Evolutionary conservation across 129 eudicot species (phyloP).

Genomic region (Helianthus tuberosus): DNA sequence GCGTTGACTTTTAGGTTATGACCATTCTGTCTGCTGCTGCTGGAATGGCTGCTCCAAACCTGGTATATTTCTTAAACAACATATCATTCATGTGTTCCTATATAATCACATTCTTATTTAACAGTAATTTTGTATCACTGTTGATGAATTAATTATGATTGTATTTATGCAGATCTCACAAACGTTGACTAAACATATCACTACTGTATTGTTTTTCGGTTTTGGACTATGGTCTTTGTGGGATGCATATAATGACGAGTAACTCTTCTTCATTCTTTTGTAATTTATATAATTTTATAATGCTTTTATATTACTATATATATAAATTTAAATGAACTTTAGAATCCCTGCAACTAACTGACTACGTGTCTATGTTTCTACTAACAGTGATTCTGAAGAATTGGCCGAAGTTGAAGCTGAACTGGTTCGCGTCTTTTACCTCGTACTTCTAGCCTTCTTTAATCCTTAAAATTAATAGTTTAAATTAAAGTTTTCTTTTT

Average conservation of each 20-base stretch:
- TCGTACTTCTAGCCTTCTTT: neutral
- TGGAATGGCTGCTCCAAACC: constrained; percentile 98
- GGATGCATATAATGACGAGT: constrained; percentile 85
- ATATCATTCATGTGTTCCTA: neutral
- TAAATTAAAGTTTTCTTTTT: constrained; percentile 1
- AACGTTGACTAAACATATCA: constrained; percentile 72
- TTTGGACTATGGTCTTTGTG: constrained; percentile 96
- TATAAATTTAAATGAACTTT: neutral
- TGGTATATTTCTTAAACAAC: constrained; percentile 46
- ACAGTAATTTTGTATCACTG: neutral
- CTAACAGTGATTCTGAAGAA: constrained; percentile 60
- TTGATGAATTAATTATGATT: constrained; percentile 12
- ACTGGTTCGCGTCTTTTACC: constrained; percentile 53
- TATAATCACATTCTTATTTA: neutral
- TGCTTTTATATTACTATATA: neutral
- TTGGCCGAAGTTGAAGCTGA: constrained; percentile 88
- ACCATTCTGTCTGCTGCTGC: constrained; percentile 80
- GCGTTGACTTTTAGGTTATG: constrained; percentile 66
- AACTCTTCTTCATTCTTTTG: constrained; percentile 4
- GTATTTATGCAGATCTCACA: constrained; percentile 63
- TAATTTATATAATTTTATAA: no score
- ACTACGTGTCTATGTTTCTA: neutral
- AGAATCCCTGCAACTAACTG: constrained; percentile 1
- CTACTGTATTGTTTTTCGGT: constrained; percentile 79
- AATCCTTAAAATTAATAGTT: neutral